phyloP scores from a whole-genome alignment of 1,139 yeast genomes.

The Yamadazyma spencermartinsiae region DNA sequence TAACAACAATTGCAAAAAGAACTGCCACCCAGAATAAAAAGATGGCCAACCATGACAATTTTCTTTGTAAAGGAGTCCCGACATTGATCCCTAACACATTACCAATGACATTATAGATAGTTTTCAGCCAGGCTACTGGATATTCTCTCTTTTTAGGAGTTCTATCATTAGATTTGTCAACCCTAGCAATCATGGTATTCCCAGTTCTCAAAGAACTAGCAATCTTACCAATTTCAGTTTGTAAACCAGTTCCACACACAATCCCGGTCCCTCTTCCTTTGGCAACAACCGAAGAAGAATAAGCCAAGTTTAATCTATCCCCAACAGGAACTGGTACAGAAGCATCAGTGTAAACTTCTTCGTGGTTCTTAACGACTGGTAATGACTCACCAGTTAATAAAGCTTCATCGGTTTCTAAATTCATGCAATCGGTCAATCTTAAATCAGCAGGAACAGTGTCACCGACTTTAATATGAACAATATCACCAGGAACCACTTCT shows the following conservation, averaged over 20 bases:
- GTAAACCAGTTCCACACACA: slow-evolving; percentile 64
- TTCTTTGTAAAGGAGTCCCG: slow-evolving; percentile 72
- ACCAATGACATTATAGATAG: slow-evolving; percentile 47
- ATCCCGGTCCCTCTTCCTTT: slow-evolving; percentile 79
- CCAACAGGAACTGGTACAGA: slow-evolving; percentile 53
- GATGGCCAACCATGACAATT: slow-evolving; percentile 68
- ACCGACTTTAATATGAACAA: slow-evolving; percentile 66
- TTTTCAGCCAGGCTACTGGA: slow-evolving; percentile 35
- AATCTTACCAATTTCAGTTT: slow-evolving; percentile 76
- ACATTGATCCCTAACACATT: slow-evolving; percentile 71
- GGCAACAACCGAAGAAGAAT: slow-evolving; percentile 67
- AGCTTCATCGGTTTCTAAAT: slow-evolving; percentile 81
- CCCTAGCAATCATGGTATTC: slow-evolving; percentile 26
- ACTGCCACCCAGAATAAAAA: slow-evolving; percentile 70
- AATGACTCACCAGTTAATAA: slow-evolving; percentile 78
- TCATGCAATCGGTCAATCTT: slow-evolving; percentile 58
- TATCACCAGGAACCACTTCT: slow-evolving; percentile 78
- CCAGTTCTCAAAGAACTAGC: slow-evolving; percentile 57
- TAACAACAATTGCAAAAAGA: slow-evolving; percentile 71
- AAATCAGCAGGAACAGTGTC: slow-evolving; percentile 82
- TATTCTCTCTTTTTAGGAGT: slow-evolving; percentile 46
- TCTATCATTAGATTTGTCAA: slow-evolving; percentile 26
- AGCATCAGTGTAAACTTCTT: slow-evolving; percentile 18
- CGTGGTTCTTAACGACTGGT: slow-evolving; percentile 62
- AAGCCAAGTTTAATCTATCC: slow-evolving; percentile 74